A percentile compares a stretch with the other conserved stretches of the same genome.
Conservation (phyloP, 2,329 filamentous ascomycete species). For the Phialocephala sp. region DNA sequence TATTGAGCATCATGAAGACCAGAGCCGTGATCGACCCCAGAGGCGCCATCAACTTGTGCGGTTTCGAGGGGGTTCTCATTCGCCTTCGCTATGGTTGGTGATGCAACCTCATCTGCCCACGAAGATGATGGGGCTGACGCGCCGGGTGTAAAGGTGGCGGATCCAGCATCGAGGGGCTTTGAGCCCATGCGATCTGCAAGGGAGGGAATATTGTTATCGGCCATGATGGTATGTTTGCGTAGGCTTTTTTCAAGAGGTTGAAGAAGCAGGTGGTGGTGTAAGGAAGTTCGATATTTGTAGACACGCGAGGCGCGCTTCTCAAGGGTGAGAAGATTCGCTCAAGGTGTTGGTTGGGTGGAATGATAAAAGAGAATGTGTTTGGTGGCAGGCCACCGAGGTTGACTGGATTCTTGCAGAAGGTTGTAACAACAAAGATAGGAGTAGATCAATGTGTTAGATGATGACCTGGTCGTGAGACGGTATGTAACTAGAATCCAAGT, state of each 20-base stretch:
- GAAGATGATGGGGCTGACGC: conserved; percentile 38
- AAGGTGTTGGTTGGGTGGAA: too few species aligned
- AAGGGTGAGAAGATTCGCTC: too few species aligned
- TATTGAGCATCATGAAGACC: conserved; percentile 74
- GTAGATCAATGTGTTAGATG: background rate
- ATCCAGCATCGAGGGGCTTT: conserved; percentile 28
- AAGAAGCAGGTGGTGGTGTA: background rate
- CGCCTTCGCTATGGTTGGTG: conserved; percentile 28
- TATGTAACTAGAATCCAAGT: background rate
- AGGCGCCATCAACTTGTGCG: conserved; percentile 53
- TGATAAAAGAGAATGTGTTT: background rate
- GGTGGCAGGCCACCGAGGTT: background rate
- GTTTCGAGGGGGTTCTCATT: conserved; percentile 24
- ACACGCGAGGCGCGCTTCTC: too few species aligned
- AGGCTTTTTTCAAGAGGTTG: background rate
- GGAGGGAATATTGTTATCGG: conserved; percentile 41
- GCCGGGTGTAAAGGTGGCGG: conserved; percentile 28
- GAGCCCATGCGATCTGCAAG: conserved; percentile 52
- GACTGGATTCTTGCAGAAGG: background rate
- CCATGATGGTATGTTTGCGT: conserved; percentile 30
- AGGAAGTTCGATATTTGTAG: background rate
- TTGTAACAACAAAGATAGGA: background rate
- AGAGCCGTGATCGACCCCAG: conserved; percentile 51
- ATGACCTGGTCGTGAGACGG: background rate
- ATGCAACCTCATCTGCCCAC: conserved; percentile 50